Base-by-base conservation (phyloP, 768 basidiomycete genomes). In the Solioccasus polychromus region DNA sequence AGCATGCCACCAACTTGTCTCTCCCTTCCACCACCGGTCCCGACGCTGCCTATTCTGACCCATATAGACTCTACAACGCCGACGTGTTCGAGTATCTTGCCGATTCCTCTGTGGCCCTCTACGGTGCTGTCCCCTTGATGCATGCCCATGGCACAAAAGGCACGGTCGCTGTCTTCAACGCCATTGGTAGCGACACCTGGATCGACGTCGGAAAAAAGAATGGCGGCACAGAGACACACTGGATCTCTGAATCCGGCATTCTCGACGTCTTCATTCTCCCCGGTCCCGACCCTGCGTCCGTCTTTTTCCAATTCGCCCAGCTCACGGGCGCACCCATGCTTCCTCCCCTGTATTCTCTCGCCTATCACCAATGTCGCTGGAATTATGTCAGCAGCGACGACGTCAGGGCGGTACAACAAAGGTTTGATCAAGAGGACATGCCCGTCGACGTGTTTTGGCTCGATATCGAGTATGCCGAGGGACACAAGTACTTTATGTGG, bases 401-500 rank as follows among this genome's bases (percentile, higher is more conserved):
- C 64, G 76, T 99, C 8, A 76, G 91, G 10, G 74, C 78, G 4
- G 92, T 98, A 8, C 87, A 94, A 66, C 77, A 72, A 59, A 75
- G 85, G 41, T 96, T 99, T 58, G 96, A 99, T 48, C 90, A 94
- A 54, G 89, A 86, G 32, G 88, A 95, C 56, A 91, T 97, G 46
- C 96, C 96, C 0, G 81, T 98, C 11, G 95, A 97, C 59, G 92
- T 94, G 3, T 85, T 97, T 61, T 97, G 94, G 95, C 77, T 97
- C 34, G 95, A 96, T 67, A 96, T 98, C 57, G 95, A 96, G 63
- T 96, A 96, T 65, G 72, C 94, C 0, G 82, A 87, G 35, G 91
- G 92, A 35, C 92, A 96, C 70, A 87, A 92, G 66, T 98, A 99
- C 75, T 92, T 98, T 66, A 89, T 97, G 52, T 99, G 96, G 96